Evolutionary conservation across 768 basidiomycete species (phyloP).

Genomic region (Lactarius vividus): DNA sequence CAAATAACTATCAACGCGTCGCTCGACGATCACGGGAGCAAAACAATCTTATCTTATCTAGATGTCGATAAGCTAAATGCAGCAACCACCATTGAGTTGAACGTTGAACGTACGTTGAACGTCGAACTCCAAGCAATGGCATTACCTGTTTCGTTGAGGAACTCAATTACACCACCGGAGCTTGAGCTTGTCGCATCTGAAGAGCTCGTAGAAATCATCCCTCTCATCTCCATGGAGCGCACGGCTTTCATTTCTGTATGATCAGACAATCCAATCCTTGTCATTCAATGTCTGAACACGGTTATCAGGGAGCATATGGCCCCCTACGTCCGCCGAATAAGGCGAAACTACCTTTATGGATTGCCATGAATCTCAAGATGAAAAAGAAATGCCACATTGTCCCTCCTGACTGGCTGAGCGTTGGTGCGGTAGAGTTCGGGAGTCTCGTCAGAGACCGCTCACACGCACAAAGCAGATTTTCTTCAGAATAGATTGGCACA

Average conservation of each 20-base stretch:
- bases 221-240: conserved; percentile 85
- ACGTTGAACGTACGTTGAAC: background rate
- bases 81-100: background rate
- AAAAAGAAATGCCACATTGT: conserved; percentile 95
- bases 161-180: conserved; percentile 77
- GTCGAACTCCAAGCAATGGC: conserved; percentile 51
- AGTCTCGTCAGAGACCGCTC: background rate
- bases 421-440: conserved; percentile 55
- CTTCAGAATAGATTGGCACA: conserved; percentile 69
- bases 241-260: conserved; percentile 88
- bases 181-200: conserved; percentile 87
- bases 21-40: background rate
- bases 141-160: conserved; percentile 65
- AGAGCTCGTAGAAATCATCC: conserved; percentile 80
- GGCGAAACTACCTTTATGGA: conserved; percentile 89
- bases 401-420: conserved; percentile 83
- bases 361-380: conserved; percentile 89
- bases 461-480: conserved; percentile 54
- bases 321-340: conserved; percentile 87
- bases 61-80: background rate
- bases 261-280: conserved; percentile 5
- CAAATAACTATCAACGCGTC: conserved; percentile 31
- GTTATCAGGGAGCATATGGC: conserved; percentile 79
- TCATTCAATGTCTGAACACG: background rate
- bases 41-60: conserved; percentile 6